These are phyloP conservation scores for Aureoboletus auriporus DNA, from an alignment of 768 basidiomycete genomes.

Conservation along the genomic window DNA sequence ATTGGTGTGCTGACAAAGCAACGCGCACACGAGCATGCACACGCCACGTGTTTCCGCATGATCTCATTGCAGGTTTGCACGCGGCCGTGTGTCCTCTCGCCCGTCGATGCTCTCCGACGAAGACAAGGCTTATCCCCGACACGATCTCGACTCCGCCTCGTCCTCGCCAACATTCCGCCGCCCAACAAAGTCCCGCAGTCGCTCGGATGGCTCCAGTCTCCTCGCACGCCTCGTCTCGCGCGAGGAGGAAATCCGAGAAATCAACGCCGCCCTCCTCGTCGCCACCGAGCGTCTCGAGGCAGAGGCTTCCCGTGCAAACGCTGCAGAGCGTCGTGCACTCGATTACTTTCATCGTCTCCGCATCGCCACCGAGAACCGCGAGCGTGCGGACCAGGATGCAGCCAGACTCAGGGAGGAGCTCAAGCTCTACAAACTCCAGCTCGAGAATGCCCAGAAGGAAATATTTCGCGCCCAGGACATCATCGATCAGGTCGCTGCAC, in stretches of 20 bases:
- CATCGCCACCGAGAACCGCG: constrained; percentile 36
- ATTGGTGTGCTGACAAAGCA: constrained; percentile 30
- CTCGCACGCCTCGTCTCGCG: constrained; percentile 26
- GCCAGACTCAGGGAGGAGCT: constrained; percentile 40
- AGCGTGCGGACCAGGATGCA: constrained; percentile 36
- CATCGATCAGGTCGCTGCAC: constrained; percentile 38
- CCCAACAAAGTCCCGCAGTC: no score
- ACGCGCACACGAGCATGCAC: constrained; percentile 22
- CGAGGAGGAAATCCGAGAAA: constrained; percentile 30
- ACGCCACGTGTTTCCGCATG: constrained; percentile 24
- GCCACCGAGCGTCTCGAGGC: constrained; percentile 34
- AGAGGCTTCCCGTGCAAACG: constrained; percentile 40
- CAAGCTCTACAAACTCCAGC: constrained; percentile 41
- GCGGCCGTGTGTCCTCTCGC: constrained; percentile 16
- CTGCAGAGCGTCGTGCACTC: constrained; percentile 44
- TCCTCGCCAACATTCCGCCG: constrained; percentile 24
- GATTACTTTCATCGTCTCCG: constrained; percentile 42
- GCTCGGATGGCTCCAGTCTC: constrained; percentile 27
- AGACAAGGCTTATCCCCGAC: constrained; percentile 9
- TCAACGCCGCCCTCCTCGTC: constrained; percentile 25
- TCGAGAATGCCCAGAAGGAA: constrained; percentile 43
- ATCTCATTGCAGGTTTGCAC: constrained; percentile 22
- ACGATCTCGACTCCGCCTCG: constrained; percentile 26
- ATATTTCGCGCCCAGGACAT: constrained; percentile 41
- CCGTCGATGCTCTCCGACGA: no score